Conservation (phyloP, 805 yeast species). For the Debaryomyces maramus region DNA sequence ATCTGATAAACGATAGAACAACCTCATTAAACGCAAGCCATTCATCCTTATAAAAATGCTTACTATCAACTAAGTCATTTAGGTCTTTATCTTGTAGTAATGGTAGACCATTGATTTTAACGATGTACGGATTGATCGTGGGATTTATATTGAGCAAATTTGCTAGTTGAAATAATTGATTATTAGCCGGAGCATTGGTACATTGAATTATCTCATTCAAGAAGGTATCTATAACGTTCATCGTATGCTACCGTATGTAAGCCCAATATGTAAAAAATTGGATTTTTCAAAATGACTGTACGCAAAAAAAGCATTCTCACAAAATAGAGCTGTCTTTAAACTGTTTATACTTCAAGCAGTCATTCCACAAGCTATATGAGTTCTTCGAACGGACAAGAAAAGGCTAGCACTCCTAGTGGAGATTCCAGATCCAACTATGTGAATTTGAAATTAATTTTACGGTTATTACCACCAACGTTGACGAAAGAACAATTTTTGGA, state of each 20-base stretch:
- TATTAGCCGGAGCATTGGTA: slow-evolving; percentile 18
- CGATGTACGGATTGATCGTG: slow-evolving; percentile 24
- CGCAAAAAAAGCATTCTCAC: not conserved
- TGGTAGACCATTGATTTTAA: slow-evolving; percentile 21
- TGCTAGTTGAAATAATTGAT: slow-evolving; percentile 20
- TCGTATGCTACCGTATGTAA: too few relatives aligned
- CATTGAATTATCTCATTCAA: slow-evolving; percentile 34
- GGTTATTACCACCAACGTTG: slow-evolving; percentile 47
- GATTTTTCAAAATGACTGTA: not conserved
- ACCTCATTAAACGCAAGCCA: slow-evolving; percentile 49
- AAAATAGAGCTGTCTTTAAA: not conserved
- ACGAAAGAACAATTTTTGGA: slow-evolving; percentile 26
- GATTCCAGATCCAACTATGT: slow-evolving; percentile 5
- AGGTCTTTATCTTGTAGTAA: slow-evolving; percentile 15
- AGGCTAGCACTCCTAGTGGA: not conserved
- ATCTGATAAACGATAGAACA: slow-evolving; percentile 45
- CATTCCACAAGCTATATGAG: too few relatives aligned
- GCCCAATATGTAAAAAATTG: too few relatives aligned
- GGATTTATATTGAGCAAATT: slow-evolving; percentile 27
- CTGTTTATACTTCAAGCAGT: too few relatives aligned
- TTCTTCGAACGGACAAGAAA: not conserved
- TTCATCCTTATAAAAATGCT: slow-evolving; percentile 30
- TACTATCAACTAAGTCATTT: slow-evolving; percentile 19
- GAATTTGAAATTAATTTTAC: slow-evolving; percentile 29
- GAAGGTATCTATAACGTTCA: slow-evolving; percentile 21